These are phyloP conservation scores for Curvularia sp. DNA, from an alignment of 2,329 filamentous ascomycete genomes.

Conservation along the genomic window DNA sequence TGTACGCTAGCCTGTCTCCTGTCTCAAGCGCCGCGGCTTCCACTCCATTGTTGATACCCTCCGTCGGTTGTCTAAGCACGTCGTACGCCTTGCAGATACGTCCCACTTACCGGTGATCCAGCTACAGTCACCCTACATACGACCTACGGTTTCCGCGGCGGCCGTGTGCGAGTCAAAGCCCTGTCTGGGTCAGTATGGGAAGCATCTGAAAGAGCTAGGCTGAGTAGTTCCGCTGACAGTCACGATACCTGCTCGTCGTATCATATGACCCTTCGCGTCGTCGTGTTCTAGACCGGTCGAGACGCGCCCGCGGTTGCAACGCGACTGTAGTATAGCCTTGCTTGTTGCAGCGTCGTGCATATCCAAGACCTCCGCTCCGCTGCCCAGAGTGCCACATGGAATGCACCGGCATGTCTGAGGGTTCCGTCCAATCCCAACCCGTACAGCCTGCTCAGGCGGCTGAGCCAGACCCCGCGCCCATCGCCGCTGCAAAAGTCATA, in stretches of 20 bases:
- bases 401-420: not conserved
- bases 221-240: conserved; percentile 6
- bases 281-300: conserved; percentile 11
- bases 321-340: conserved; percentile 10
- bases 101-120: not conserved
- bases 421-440: conserved; percentile 15
- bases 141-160: not conserved
- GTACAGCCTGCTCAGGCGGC: not conserved
- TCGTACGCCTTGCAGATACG: not conserved
- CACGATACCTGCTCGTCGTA: not conserved
- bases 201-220: not conserved
- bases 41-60: not conserved
- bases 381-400: conserved; percentile 15
- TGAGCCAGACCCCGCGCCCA: not conserved
- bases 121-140: not conserved
- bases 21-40: conserved; percentile 7
- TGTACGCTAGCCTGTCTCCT: conserved; percentile 9
- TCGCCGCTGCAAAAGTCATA: not conserved
- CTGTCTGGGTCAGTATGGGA: conserved; percentile 5
- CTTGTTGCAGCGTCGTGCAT: conserved; percentile 6
- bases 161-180: not conserved
- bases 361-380: conserved; percentile 30
- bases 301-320: conserved; percentile 5
- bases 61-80: not conserved
- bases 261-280: not conserved